Percentiles rank a stretch among this genome's conserved stretches.
Evolutionary conservation across 305 asterid species (phyloP).

Genomic region (Striga hermonthica): DNA sequence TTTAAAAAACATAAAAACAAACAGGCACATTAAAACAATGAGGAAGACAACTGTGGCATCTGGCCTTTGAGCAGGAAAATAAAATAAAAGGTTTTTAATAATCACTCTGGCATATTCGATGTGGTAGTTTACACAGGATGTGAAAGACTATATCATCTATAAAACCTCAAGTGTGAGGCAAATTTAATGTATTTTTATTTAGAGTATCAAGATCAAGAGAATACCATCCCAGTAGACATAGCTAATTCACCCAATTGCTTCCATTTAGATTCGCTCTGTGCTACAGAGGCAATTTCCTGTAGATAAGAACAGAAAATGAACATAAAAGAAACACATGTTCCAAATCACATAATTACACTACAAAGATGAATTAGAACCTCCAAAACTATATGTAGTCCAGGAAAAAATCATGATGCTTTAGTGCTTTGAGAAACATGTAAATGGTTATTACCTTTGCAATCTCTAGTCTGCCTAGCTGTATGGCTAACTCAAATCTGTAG

Average conservation of each 20-base stretch:
- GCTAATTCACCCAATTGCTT: conserved; percentile 96
- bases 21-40: background rate
- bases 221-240: conserved; percentile 91
- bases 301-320: conserved; percentile 27
- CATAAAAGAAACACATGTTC: conserved; percentile 30
- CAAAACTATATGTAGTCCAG: conserved; percentile 24
- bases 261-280: conserved; percentile 87
- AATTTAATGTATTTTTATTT: conserved; percentile 17
- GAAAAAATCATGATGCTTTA: conserved; percentile 13
- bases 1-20: conserved; percentile 11
- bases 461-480: conserved; percentile 82
- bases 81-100: background rate
- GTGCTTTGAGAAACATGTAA: background rate
- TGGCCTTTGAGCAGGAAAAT: conserved; percentile 21
- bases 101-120: conserved; percentile 3
- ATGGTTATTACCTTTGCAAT: conserved; percentile 68
- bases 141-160: conserved; percentile 2
- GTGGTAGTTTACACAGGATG: background rate
- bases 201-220: conserved; percentile 24
- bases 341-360: conserved; percentile 23
- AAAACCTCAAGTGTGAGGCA: background rate
- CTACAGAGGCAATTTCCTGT: conserved; percentile 81
- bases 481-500: conserved; percentile 94
- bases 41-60: conserved; percentile 19
- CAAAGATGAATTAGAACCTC: conserved; percentile 9